These are phyloP conservation scores for Physcomitrellopsis africana DNA, from an alignment of 225 moss, liverwort and hornwort species.

Conservation along the genomic window DNA sequence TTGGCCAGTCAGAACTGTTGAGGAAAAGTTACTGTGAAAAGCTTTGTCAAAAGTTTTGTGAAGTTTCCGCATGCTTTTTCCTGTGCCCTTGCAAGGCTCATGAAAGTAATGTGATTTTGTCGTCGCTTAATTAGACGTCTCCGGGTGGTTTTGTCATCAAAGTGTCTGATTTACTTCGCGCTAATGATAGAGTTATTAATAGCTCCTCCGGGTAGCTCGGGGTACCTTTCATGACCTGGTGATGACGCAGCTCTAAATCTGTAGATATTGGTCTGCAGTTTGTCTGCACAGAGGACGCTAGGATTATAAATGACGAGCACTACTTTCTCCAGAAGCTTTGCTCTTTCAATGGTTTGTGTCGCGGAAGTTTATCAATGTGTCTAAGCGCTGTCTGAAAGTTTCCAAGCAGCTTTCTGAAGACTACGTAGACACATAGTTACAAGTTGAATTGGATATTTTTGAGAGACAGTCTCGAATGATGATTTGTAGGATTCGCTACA, in stretches of 20 bases:
- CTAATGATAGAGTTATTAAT: slow-evolving; percentile 22
- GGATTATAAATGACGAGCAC: too few species aligned
- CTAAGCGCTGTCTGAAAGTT: too few species aligned
- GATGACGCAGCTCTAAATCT: slow-evolving; percentile 20
- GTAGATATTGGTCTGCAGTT: not conserved
- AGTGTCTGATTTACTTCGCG: slow-evolving; percentile 17
- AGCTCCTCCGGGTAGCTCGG: not conserved
- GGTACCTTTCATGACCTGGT: slow-evolving; percentile 11
- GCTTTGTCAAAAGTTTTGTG: not conserved
- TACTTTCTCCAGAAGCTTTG: too few species aligned
- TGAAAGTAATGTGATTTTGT: not conserved
- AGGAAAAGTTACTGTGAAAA: slow-evolving; percentile 9
- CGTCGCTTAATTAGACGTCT: not conserved
- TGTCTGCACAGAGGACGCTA: too few species aligned
- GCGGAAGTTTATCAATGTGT: too few species aligned
- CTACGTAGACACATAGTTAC: too few species aligned
- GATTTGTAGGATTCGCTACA: too few species aligned
- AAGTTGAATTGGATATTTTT: too few species aligned
- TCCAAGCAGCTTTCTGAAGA: too few species aligned
- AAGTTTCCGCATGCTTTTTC: slow-evolving; percentile 5
- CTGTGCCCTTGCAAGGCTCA: not conserved
- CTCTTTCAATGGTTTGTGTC: too few species aligned
- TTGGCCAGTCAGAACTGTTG: not conserved
- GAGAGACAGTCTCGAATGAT: too few species aligned
- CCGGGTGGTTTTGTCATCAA: slow-evolving; percentile 6